A percentile compares a stretch with the other conserved stretches of the same genome.
These are phyloP conservation scores for Angophora floribunda DNA, from an alignment of 345 rosid species.

Conservation along the genomic window DNA sequence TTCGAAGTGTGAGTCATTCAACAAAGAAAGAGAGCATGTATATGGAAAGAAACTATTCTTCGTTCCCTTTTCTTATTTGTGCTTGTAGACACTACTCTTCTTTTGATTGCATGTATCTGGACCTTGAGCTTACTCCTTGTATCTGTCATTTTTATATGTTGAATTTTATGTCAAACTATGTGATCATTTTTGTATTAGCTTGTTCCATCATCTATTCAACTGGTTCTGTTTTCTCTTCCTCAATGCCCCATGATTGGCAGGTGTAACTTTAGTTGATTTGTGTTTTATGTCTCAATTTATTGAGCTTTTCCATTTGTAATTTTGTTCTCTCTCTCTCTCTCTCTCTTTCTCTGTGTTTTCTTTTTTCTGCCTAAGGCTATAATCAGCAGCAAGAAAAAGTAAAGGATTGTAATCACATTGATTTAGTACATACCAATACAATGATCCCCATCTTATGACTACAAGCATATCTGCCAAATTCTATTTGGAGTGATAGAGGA, in stretches of 20 bases:
- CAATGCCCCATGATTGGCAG: not conserved
- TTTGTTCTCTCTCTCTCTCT: not conserved
- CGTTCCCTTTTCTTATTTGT: too few species aligned
- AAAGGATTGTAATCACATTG: too few species aligned
- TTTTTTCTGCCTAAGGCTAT: not conserved
- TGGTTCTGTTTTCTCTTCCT: not conserved
- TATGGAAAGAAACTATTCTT: not conserved
- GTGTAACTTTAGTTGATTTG: not conserved
- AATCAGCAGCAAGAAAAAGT: not conserved
- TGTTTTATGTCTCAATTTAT: not conserved
- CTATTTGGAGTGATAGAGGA: not conserved
- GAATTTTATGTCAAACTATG: not conserved
- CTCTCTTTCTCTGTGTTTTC: not conserved
- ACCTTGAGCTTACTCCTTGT: not conserved
- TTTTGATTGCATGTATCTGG: not conserved
- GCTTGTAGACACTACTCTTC: not conserved
- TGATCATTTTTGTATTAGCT: not conserved
- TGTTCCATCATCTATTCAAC: not conserved
- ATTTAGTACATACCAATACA: not conserved
- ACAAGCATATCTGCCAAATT: not conserved
- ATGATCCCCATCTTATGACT: not conserved
- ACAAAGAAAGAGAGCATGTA: not conserved
- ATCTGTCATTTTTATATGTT: not conserved
- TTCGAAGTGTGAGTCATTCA: rapidly evolving
- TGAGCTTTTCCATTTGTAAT: not conserved